phyloP scores from a whole-genome alignment of 2,329 filamentous ascomycete species.

The Cordyceps tenuipes region DNA sequence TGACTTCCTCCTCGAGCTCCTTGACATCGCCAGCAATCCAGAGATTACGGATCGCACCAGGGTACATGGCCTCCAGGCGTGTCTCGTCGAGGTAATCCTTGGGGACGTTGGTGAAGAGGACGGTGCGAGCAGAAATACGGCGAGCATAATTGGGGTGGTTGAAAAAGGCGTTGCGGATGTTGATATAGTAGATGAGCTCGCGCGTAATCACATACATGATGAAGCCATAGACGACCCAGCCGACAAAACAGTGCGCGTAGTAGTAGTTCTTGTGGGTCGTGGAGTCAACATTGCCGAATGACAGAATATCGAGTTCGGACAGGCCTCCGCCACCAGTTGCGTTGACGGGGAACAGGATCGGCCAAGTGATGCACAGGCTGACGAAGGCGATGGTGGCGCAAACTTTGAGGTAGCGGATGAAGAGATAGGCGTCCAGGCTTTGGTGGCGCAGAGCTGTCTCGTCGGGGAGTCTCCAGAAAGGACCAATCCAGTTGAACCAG shows the following conservation, averaged over 20 bases:
- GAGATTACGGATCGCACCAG: slow-evolving; percentile 66
- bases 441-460: slow-evolving; percentile 77
- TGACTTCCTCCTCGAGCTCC: slow-evolving; percentile 67
- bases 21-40: slow-evolving; percentile 74
- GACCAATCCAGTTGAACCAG: slow-evolving; percentile 52
- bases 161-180: slow-evolving; percentile 84
- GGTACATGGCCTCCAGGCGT: slow-evolving; percentile 70
- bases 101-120: slow-evolving; percentile 83
- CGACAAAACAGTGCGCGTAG: slow-evolving; percentile 74
- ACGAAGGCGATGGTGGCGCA: slow-evolving; percentile 10
- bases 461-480: slow-evolving; percentile 59
- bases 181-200: slow-evolving; percentile 89
- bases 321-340: slow-evolving; percentile 63
- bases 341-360: slow-evolving; percentile 76
- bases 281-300: slow-evolving; percentile 35
- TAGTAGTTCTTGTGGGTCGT: slow-evolving; percentile 53
- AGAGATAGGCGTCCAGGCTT: slow-evolving; percentile 77
- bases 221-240: slow-evolving; percentile 79
- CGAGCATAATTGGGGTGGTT: slow-evolving; percentile 76
- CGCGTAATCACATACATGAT: slow-evolving; percentile 83
- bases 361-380: slow-evolving; percentile 75
- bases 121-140: slow-evolving; percentile 81
- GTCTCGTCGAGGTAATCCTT: slow-evolving; percentile 65
- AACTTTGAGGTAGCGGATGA: slow-evolving; percentile 12
- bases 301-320: slow-evolving; percentile 49